phyloP scores from a whole-genome alignment of 257 asterid species.

The Jasminum sambac region DNA sequence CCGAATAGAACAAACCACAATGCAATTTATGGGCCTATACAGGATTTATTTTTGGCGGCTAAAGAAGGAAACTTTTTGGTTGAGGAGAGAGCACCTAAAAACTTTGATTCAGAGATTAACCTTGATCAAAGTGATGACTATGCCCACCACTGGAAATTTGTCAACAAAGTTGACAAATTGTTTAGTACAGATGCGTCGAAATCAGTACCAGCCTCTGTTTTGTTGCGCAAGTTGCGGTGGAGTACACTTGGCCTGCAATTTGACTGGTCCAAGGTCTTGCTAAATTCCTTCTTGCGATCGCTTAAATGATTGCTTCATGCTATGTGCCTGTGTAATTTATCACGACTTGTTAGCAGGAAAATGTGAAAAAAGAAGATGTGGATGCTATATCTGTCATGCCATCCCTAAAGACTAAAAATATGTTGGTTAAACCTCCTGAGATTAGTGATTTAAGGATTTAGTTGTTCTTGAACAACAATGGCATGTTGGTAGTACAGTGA shows the following conservation, averaged over 20 bases:
- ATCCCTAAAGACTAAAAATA: neutral
- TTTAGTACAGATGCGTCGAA: constrained; percentile 42
- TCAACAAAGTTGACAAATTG: constrained; percentile 35
- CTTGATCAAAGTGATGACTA: constrained; percentile 21
- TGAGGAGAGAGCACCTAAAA: constrained; percentile 32
- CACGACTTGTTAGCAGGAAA: neutral
- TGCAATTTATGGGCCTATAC: constrained; percentile 76
- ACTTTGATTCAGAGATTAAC: constrained; percentile 27
- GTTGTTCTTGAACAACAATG: neutral
- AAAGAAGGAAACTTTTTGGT: constrained; percentile 54
- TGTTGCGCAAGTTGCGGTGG: constrained; percentile 99
- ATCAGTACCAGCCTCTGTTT: constrained; percentile 68
- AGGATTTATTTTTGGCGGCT: constrained; percentile 70
- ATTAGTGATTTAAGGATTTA: neutral
- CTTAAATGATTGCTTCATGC: constrained; percentile 24
- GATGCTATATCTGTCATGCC: neutral
- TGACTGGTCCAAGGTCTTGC: constrained; percentile 98
- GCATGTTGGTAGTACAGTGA: neutral
- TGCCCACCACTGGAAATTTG: constrained; percentile 55
- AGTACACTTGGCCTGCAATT: constrained; percentile 99
- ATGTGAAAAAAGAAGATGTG: neutral
- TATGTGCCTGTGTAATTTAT: constrained; percentile 1
- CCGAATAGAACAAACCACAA: constrained; percentile 90
- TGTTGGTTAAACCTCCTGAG: constrained; percentile 1
- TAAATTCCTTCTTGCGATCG: constrained; percentile 37